A percentile compares a stretch with the other conserved stretches of the same genome.
Conservation (phyloP, 164 flowering plant genomes). For the Cinnamomum chago region DNA sequence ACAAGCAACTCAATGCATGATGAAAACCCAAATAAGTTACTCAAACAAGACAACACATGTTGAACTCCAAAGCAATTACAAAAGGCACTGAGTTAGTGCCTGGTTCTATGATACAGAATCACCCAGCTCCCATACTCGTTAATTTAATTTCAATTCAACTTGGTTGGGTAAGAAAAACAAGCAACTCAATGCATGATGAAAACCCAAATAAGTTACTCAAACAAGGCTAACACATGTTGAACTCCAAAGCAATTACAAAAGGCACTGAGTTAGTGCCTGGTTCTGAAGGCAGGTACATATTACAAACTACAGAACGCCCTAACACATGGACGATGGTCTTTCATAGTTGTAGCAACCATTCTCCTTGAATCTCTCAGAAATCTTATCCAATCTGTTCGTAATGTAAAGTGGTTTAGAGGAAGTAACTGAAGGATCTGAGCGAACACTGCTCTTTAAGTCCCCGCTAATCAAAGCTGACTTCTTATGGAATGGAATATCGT, state of each 20-base stretch:
- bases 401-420: conserved; percentile 35
- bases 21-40: background rate
- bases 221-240: conserved; percentile 66
- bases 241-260: conserved; percentile 9
- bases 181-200: background rate
- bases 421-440: conserved; percentile 37
- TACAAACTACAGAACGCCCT: background rate
- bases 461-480: conserved; percentile 36
- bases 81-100: conserved; percentile 1
- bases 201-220: background rate
- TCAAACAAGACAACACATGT: conserved; percentile 51
- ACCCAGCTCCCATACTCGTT: background rate
- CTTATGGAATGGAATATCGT: conserved; percentile 67
- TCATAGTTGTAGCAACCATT: conserved; percentile 27
- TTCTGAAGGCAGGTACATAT: background rate
- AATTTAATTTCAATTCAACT: background rate
- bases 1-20: background rate
- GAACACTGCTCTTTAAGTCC: conserved; percentile 53
- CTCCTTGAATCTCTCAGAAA: conserved; percentile 29
- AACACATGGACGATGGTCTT: conserved; percentile 1
- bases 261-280: background rate
- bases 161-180: background rate
- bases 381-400: conserved; percentile 41
- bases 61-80: conserved; percentile 27
- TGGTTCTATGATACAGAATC: background rate